Percentiles rank a stretch among this genome's conserved stretches.
phyloP scores from a whole-genome alignment of 441 rosid genomes.

The Cnidoscolus chayamansa region DNA sequence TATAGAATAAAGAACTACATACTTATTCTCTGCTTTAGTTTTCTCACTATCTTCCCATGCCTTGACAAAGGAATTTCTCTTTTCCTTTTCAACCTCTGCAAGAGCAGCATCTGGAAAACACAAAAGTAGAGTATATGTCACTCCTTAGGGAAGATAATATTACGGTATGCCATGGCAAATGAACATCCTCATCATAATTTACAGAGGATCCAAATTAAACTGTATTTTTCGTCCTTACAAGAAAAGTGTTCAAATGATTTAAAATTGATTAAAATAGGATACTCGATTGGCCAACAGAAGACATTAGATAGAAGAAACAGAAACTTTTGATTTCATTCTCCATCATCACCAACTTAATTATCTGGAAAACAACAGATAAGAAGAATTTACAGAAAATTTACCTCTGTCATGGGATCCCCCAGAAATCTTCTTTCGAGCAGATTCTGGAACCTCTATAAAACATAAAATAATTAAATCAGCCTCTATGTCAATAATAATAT shows the following conservation, averaged over 20 bases:
- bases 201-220: not conserved
- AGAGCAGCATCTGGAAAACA: constrained; percentile 59
- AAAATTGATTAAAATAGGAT: too few relatives aligned
- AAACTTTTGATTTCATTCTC: not conserved
- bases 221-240: too few relatives aligned
- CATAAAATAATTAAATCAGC: constrained; percentile 1
- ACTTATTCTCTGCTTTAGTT: constrained; percentile 81
- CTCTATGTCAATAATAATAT: not conserved
- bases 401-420: constrained; percentile 76
- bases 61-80: constrained; percentile 51
- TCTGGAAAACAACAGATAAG: not conserved
- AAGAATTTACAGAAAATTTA: constrained; percentile 16
- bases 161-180: not conserved
- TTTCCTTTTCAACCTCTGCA: constrained; percentile 72
- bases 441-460: constrained; percentile 52
- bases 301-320: too few relatives aligned
- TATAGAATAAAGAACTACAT: constrained; percentile 16
- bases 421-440: constrained; percentile 46
- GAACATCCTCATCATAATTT: not conserved
- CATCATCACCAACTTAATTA: constrained; percentile 6
- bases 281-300: too few relatives aligned
- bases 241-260: not conserved
- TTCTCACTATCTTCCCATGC: constrained; percentile 96
- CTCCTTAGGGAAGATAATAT: not conserved
- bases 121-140: not conserved